These are phyloP conservation scores for Flaveria sonorensis DNA, from an alignment of 129 eudicot species.

Conservation along the genomic window DNA sequence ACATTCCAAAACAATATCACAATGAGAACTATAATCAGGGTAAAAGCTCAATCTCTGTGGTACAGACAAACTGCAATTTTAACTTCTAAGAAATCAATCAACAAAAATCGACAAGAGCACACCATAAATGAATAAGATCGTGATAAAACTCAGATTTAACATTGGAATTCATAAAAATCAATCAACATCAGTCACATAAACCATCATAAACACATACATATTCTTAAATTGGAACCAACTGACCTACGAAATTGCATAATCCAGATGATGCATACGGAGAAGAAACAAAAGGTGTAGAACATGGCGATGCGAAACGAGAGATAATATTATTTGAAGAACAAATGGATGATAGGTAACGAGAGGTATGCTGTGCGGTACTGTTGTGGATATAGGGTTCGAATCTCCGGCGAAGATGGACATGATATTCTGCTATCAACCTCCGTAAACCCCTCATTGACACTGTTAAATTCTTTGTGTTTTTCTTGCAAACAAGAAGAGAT, in stretches of 20 bases:
- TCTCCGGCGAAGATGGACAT: conserved; percentile 26
- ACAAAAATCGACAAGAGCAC: background rate
- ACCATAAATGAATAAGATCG: background rate
- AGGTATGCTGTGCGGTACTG: conserved; percentile 15
- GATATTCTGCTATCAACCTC: conserved; percentile 38
- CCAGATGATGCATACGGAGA: conserved; percentile 34
- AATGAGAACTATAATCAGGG: background rate
- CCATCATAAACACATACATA: background rate
- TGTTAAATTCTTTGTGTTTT: background rate
- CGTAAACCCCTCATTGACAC: conserved; percentile 43
- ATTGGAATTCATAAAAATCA: background rate
- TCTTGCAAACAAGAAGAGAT: background rate
- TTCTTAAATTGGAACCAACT: background rate
- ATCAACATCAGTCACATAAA: background rate
- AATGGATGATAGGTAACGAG: conserved; percentile 40
- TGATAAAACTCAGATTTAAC: background rate
- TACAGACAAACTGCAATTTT: too few relatives aligned
- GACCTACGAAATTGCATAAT: conserved; percentile 47
- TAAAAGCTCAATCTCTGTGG: too few relatives aligned
- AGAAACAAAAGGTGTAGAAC: conserved; percentile 14
- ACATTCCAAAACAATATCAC: background rate
- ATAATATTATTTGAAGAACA: conserved; percentile 33
- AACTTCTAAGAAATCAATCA: background rate
- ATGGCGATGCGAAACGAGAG: conserved; percentile 32
- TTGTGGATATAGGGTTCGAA: conserved; percentile 27